Evolutionary conservation across 192 early-diverging fungal species (phyloP).

Genomic region (Coemansia sp.): DNA sequence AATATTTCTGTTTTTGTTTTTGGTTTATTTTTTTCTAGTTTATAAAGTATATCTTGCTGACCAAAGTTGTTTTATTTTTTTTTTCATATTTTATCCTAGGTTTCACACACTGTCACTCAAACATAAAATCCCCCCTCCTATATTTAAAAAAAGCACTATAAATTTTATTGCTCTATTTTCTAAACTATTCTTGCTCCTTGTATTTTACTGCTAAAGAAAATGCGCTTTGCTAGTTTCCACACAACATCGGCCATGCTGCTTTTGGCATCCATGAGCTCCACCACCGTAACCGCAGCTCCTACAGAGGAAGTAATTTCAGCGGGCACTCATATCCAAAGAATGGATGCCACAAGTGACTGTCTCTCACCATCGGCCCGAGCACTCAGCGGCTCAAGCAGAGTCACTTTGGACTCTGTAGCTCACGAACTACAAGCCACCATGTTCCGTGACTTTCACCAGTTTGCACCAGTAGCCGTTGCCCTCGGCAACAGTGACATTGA

Average conservation of each 20-base stretch:
- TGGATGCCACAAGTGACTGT: constrained; percentile 25
- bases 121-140: no score
- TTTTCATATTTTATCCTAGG: no score
- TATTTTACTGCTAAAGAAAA: no score
- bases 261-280: background rate
- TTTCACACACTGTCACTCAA: no score
- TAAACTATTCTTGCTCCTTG: no score
- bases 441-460: constrained; percentile 48
- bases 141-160: no score
- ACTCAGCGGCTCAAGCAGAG: constrained; percentile 11
- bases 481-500: constrained; percentile 20
- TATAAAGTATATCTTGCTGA: no score
- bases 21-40: no score
- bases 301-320: background rate
- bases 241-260: constrained; percentile 6
- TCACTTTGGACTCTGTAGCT: constrained; percentile 21
- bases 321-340: constrained; percentile 9
- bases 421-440: constrained; percentile 18
- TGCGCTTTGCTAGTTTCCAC: background rate
- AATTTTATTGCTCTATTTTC: no score
- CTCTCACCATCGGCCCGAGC: constrained; percentile 14
- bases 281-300: constrained; percentile 3
- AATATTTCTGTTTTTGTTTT: no score
- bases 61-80: no score
- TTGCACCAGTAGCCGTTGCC: constrained; percentile 33